Conservation (phyloP, 805 yeast genomes). For the Zygotorulaspora sp. region DNA sequence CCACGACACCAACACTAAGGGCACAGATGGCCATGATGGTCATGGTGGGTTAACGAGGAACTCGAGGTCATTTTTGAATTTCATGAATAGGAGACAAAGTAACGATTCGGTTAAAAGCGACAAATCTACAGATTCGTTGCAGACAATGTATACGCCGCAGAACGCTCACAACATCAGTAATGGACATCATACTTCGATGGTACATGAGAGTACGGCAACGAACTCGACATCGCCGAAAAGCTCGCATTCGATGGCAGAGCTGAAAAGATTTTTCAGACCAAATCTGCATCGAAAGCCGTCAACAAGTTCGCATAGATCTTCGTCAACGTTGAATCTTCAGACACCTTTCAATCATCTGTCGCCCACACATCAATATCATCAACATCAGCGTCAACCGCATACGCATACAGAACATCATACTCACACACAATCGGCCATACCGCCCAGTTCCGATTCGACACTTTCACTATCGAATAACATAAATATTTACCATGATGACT, state of each 20-base stretch:
- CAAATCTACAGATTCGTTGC: slow-evolving; percentile 26
- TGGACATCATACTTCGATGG: slow-evolving; percentile 3
- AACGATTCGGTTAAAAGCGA: slow-evolving; percentile 33
- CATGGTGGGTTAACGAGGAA: slow-evolving; percentile 14
- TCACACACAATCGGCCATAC: slow-evolving; percentile 36
- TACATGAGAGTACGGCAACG: slow-evolving; percentile 7
- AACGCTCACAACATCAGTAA: slow-evolving; percentile 2
- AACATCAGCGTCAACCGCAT: slow-evolving; percentile 4
- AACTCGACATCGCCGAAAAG: slow-evolving; percentile 24
- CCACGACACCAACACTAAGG: slow-evolving; percentile 8
- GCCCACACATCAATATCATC: slow-evolving; percentile 5
- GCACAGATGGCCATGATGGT: slow-evolving; percentile 1
- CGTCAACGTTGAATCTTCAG: slow-evolving; percentile 9
- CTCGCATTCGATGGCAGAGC: slow-evolving; percentile 57
- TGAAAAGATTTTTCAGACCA: slow-evolving; percentile 69
- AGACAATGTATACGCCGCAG: slow-evolving; percentile 12
- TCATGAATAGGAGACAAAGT: slow-evolving; percentile 31
- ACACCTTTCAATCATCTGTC: slow-evolving; percentile 7
- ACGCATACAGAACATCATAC: slow-evolving; percentile 21
- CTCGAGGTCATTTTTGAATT: slow-evolving; percentile 31
- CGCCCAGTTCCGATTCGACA: slow-evolving; percentile 35
- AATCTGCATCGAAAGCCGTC: slow-evolving; percentile 25
- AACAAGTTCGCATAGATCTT: slow-evolving; percentile 4
- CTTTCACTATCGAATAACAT: slow-evolving; percentile 32
- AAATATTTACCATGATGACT: slow-evolving; percentile 47